phyloP scores from a whole-genome alignment of 192 early-diverging fungal genomes.

The Backusella parvicylindrica region DNA sequence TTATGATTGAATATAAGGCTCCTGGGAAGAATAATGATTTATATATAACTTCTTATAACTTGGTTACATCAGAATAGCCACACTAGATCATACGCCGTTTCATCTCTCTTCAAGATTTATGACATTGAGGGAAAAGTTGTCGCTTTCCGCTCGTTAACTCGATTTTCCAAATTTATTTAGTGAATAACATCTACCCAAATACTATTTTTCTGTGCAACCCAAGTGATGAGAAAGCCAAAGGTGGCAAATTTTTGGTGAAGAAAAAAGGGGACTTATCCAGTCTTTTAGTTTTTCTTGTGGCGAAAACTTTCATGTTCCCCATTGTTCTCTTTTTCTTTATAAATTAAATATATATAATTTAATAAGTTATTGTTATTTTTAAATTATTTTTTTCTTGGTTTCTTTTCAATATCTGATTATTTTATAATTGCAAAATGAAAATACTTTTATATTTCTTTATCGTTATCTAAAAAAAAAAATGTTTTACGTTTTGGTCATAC shows the following conservation, averaged over 20 bases:
- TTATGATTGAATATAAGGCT: too few relatives aligned
- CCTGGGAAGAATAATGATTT: neutral
- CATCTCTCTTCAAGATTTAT: slow-evolving; percentile 1
- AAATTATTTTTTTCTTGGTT: neutral
- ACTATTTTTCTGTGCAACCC: neutral
- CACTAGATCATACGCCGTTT: neutral
- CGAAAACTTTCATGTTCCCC: neutral
- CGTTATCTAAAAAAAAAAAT: neutral
- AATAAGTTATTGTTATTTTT: neutral
- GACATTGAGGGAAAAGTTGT: neutral
- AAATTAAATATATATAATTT: neutral
- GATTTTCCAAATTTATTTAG: slow-evolving; percentile 1
- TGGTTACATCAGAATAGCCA: neutral
- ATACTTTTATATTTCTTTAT: neutral
- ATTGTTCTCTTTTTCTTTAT: neutral
- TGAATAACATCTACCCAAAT: neutral
- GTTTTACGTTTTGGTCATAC: neutral
- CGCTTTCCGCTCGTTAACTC: neutral
- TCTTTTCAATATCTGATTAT: neutral
- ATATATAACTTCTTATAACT: neutral
- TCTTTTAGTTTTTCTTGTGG: neutral
- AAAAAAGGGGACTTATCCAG: neutral
- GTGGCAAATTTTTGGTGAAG: neutral
- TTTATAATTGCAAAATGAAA: neutral
- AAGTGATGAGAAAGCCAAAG: neutral